These are phyloP conservation scores for Bolboschoenus planiculmis DNA, from an alignment of 176 grass and related monocot genomes.

Conservation along the genomic window DNA sequence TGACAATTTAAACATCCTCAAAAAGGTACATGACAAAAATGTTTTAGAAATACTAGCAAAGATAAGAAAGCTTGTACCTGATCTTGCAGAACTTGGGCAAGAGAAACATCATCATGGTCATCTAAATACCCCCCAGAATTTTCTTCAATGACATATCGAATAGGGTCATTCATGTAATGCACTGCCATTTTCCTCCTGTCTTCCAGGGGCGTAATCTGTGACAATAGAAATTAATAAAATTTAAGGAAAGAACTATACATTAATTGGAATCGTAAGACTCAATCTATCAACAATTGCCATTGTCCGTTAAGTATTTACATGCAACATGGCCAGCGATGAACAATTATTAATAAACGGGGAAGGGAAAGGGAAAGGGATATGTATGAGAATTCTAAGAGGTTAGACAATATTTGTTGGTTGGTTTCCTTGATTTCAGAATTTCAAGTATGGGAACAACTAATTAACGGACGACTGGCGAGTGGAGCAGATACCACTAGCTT, in stretches of 20 bases:
- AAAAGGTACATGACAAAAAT: not conserved
- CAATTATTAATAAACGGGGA: not conserved
- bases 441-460: not conserved
- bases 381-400: not conserved
- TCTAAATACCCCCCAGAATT: slow-evolving; percentile 47
- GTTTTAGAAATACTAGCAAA: not conserved
- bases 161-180: slow-evolving; percentile 35
- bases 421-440: not conserved
- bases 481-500: not conserved
- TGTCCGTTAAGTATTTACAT: not conserved
- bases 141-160: slow-evolving; percentile 52
- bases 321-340: not conserved
- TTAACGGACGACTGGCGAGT: not conserved
- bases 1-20: not conserved
- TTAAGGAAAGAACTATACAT: not conserved
- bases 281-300: not conserved
- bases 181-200: slow-evolving; percentile 35
- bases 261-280: not conserved
- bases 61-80: slow-evolving; percentile 38
- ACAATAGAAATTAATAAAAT: not conserved
- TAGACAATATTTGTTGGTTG: not conserved
- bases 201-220: not conserved
- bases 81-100: slow-evolving; percentile 72
- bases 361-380: too few species aligned
- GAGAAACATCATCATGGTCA: slow-evolving; percentile 52